Evolutionary conservation across 768 basidiomycete species (phyloP), one percentile per base, ranked within the genome.

Genomic region (Suillus paluster): DNA sequence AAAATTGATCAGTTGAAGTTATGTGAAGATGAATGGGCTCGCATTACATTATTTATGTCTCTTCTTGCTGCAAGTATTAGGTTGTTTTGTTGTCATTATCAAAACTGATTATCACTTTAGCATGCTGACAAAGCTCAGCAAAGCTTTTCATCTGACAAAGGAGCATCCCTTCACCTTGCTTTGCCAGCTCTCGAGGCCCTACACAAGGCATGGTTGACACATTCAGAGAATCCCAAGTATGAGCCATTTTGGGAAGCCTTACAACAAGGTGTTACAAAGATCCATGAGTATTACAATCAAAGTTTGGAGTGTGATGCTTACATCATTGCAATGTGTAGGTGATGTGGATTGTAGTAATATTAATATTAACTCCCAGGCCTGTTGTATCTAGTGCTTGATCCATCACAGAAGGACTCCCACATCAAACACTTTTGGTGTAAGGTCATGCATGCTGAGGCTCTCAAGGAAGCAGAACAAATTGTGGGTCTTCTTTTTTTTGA

Each of bases 61-160:
- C 33, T 76, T 1, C 64, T 75, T 17, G 61, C 25, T 39, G 71
- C 70, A 54, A 19, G 63, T 65, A 41, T 30, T 21, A 30, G n/a
- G n/a, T n/a, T 36, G 30, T 14, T 57, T 53, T n/a, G 12, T 19
- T 52, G n/a, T n/a, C 12, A 4, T 5, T 38, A 19, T 48, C 1
- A 9, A 36, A 36, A 6, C 56, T 60, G 15, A 52, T 57, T 62
- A 14, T 57, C n/a, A 30, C 9, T 46, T 45, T 56, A 76, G 74
- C 60, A 67, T 59, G 70, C 75, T 12, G 71, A 76, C 52, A 27
- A 66, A 12, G 68, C 71, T 17, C 76, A 78, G 48, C 75, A 78
- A 17, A 57, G 60, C 1, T 76, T 75, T 57, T 77, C 76, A 8
- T 69, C 70, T 0, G 73, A 75, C 33, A 23, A 41, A 11, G 55